Percentiles rank a stretch among this genome's conserved stretches.
These are phyloP conservation scores for Oxalis stricta DNA, from an alignment of 441 rosid genomes.

Conservation along the genomic window DNA sequence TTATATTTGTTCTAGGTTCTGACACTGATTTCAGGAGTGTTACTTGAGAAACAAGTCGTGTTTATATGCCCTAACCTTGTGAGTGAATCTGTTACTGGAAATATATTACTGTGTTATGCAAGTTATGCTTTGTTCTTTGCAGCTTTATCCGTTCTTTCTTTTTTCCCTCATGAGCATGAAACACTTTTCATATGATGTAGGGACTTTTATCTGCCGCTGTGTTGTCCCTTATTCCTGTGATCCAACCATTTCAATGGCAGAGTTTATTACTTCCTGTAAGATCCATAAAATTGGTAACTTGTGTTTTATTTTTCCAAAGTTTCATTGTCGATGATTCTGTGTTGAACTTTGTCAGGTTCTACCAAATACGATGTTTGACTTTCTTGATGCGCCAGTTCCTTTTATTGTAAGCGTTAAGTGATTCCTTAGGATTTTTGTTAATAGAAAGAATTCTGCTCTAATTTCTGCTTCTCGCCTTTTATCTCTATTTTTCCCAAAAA, in stretches of 20 bases:
- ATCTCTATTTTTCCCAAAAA: too few relatives aligned
- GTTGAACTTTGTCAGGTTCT: slow-evolving; percentile 42
- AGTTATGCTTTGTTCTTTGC: too few relatives aligned
- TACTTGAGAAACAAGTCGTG: slow-evolving; percentile 77
- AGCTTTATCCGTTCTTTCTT: too few relatives aligned
- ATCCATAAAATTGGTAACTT: slow-evolving; percentile 14
- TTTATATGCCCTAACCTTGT: slow-evolving; percentile 85
- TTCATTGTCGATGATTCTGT: too few relatives aligned
- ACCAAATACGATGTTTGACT: slow-evolving; percentile 81
- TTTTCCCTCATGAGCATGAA: slow-evolving; percentile 9
- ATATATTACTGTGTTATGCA: too few relatives aligned
- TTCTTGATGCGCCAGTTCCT: slow-evolving; percentile 99
- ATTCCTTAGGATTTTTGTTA: neutral
- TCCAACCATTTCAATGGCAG: slow-evolving; percentile 97
- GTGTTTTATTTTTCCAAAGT: slow-evolving; percentile 1
- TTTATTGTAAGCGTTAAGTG: slow-evolving; percentile 54
- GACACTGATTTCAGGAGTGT: slow-evolving; percentile 67
- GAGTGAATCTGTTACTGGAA: slow-evolving; percentile 15
- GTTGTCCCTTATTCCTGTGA: slow-evolving; percentile 72
- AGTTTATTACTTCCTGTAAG: slow-evolving; percentile 93
- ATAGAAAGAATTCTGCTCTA: too few relatives aligned
- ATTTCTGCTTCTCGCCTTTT: too few relatives aligned
- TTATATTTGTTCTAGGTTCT: slow-evolving; percentile 71
- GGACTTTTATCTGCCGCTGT: slow-evolving; percentile 84
- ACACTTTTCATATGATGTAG: slow-evolving; percentile 25